A percentile compares a stretch with the other conserved stretches of the same genome.
These are phyloP conservation scores for Grammothele lineata DNA, from an alignment of 768 basidiomycete species.

Conservation along the genomic window DNA sequence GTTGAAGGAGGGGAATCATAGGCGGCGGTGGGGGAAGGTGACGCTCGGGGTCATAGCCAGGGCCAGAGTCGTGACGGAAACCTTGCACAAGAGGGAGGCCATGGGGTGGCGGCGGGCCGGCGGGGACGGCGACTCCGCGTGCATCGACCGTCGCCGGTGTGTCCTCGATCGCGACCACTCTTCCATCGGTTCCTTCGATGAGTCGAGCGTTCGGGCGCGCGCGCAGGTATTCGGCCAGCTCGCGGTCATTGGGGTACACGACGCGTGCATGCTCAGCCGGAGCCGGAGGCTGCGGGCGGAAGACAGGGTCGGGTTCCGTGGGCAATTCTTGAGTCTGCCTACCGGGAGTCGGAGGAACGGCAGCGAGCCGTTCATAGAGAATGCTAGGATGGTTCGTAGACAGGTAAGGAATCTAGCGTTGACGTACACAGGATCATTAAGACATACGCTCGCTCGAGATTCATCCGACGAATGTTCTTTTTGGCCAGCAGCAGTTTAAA, in stretches of 20 bases:
- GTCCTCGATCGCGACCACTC: slow-evolving; percentile 46
- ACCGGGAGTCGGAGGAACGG: slow-evolving; percentile 52
- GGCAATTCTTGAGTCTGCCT: slow-evolving; percentile 24
- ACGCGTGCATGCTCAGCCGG: slow-evolving; percentile 17
- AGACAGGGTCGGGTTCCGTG: slow-evolving; percentile 22
- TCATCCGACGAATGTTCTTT: slow-evolving; percentile 80
- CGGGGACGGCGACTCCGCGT: slow-evolving; percentile 10
- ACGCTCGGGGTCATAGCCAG: slow-evolving; percentile 22
- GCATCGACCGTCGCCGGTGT: slow-evolving; percentile 27
- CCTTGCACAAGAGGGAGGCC: slow-evolving; percentile 21
- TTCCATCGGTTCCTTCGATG: slow-evolving; percentile 43
- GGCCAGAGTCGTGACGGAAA: slow-evolving; percentile 24
- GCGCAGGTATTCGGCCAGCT: slow-evolving; percentile 46
- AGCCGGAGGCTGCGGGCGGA: slow-evolving; percentile 22
- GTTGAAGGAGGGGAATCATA: slow-evolving; percentile 21
- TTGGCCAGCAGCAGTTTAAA: slow-evolving; percentile 78
- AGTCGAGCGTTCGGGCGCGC: slow-evolving; percentile 45
- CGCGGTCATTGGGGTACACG: slow-evolving; percentile 43
- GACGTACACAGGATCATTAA: background rate
- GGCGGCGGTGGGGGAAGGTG: slow-evolving; percentile 23
- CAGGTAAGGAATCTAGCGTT: slow-evolving; percentile 12
- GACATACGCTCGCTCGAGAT: slow-evolving; percentile 84
- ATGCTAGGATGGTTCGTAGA: slow-evolving; percentile 42
- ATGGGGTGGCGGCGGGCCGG: slow-evolving; percentile 20
- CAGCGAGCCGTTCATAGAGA: slow-evolving; percentile 72